Base-by-base conservation (phyloP, 257 asterid species). In the Forsythia viridissima region DNA sequence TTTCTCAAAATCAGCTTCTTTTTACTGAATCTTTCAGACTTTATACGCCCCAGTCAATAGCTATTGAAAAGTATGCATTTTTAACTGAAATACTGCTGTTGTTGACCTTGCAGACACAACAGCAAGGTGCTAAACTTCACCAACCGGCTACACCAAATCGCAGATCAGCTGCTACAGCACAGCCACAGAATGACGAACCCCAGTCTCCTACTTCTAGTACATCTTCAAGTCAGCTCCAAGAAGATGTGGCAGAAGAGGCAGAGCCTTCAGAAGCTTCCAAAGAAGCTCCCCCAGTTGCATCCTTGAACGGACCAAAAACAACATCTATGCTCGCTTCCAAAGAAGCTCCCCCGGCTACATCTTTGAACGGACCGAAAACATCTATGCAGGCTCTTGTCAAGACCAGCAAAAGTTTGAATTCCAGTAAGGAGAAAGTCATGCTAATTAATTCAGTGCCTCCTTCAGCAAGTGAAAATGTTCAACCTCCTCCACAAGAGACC, bases 351-450 rank as follows among this genome's bases (percentile, higher is more conserved):
- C 72, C 84, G 66, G 67, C 89, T 30, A 42, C 92, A 40, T 12
- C 80, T 68, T 48, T 80, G 41, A 81, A 82, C 15, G 91, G 90
- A 65, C 91, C 75, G 71, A 93, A 86, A 84, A 18, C 87, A 72
- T 80, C 87, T 40, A 37, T 85, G 38, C 81, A 9, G 57, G 41
- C 89, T 18, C 71, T 82, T 59, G 40, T 79, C 0, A 90, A 82
- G 78, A 84, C 80, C 63, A 66, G 63, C 43, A 85, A 80, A 81
- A 76, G 87, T 77, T 77, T 86, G 5, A 72, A 30, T 34, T 76
- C 92, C 73, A 82, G 61, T 8, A 85, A 90, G 66, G 87, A 37
- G 63, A 82, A 86, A 75, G 84, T 71, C 46, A 75, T 77, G 91
- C 80, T 86, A 85, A 83, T 80, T 63, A 89, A 84, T 76, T 78